Base-by-base conservation (phyloP, 1,139 yeast genomes). In the Lodderomyces orthopsilosis region DNA sequence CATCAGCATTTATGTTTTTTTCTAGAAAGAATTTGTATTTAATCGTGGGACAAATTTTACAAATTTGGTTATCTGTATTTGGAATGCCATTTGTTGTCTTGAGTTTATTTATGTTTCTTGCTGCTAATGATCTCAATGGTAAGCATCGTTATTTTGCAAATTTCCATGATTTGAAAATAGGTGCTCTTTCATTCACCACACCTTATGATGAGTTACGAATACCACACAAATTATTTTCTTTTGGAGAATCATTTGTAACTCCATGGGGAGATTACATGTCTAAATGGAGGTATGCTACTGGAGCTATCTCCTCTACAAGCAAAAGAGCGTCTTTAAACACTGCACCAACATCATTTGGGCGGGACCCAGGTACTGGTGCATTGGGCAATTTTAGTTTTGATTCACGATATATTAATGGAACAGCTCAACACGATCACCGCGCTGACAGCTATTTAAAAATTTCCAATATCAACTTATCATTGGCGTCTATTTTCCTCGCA, bases 21-120 rank as follows among this genome's bases (percentile, higher is more conserved):
- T 48, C 51, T 2, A 47, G 33, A 40, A 65, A 66, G 46, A 55
- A 61, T 44, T 27, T 57, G 15, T 63, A 54, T 41, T 58, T 59
- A 43, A 50, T 62, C 12, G 42, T 65, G 15, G 80, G 81, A 2
- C 59, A 65, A 24, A 42, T 63, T 1, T 47, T 71, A 3, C 59
- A 61, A 40, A 56, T 64, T 27, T 69, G 68, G 44, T 55, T 75
- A 49, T 51, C 57, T 24, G 47, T 64, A 2, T 73, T 73, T 53
- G 74, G 74, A 0, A 61, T 68, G 38, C 83, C 83, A 2, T 72
- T 77, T 41, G 58, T 77, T 42, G 61, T 74, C 0, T 54, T 74
- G 32, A 66, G 79, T 0, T 53, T 69, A 2, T 74, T 61, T 47
- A 58, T 74, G 52, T 65, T 76, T 54, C 48, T 54, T 45, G 44